Percentiles rank a stretch among this genome's conserved stretches.
These are phyloP conservation scores for Cerrena zonata DNA, from an alignment of 1,284 basidiomycete species.

Conservation along the genomic window DNA sequence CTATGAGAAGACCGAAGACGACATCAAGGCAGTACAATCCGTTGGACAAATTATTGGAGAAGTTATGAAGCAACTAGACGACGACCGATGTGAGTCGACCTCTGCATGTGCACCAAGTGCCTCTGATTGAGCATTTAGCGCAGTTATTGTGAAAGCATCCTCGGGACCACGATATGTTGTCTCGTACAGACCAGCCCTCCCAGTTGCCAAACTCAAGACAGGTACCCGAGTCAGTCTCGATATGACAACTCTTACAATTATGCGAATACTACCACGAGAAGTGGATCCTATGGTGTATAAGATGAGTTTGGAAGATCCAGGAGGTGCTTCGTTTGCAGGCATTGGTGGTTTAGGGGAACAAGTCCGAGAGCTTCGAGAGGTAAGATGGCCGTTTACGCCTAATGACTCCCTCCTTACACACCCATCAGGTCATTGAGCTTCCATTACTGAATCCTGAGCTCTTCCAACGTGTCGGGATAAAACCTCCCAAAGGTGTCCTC, in stretches of 20 bases:
- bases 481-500: constrained; percentile 89
- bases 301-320: constrained; percentile 98
- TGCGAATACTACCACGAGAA: constrained; percentile 96
- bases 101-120: neutral
- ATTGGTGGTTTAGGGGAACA: constrained; percentile 96
- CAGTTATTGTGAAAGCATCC: constrained; percentile 98
- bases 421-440: constrained; percentile 82
- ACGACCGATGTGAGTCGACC: constrained; percentile 76
- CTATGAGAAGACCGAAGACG: constrained; percentile 95
- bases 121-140: neutral
- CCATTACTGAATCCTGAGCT: constrained; percentile 94
- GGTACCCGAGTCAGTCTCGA: constrained; percentile 96
- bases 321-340: constrained; percentile 91
- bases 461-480: constrained; percentile 93
- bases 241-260: constrained; percentile 99
- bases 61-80: constrained; percentile 97
- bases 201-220: constrained; percentile 88
- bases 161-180: constrained; percentile 98
- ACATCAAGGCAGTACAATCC: constrained; percentile 97
- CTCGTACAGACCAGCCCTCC: constrained; percentile 90
- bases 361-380: constrained; percentile 93
- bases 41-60: constrained; percentile 99
- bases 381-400: constrained; percentile 28
- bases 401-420: neutral
- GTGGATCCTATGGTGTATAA: constrained; percentile 98